phyloP scores from a whole-genome alignment of 176 grass and related monocot species.

The Rhynchospora pubera region DNA sequence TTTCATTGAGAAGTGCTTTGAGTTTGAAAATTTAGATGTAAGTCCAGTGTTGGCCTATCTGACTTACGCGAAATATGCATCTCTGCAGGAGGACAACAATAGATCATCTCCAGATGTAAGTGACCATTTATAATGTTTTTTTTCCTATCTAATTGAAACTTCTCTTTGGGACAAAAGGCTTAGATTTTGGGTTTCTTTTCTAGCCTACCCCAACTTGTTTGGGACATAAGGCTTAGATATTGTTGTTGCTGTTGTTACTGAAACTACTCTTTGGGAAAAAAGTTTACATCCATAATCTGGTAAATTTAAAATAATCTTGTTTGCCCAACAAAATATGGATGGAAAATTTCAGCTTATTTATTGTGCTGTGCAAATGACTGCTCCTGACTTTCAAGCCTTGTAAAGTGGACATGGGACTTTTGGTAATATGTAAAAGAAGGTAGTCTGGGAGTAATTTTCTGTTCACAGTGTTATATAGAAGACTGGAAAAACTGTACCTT shows the following conservation, averaged over 20 bases:
- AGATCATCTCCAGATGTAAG: slow-evolving; percentile 27
- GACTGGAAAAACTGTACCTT: not conserved
- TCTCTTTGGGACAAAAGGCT: too few relatives aligned
- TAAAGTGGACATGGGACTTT: not conserved
- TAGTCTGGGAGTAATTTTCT: not conserved
- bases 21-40: slow-evolving; percentile 51
- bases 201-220: too few relatives aligned
- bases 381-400: slow-evolving; percentile 2
- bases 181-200: too few relatives aligned
- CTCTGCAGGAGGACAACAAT: slow-evolving; percentile 41
- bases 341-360: not conserved
- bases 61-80: slow-evolving; percentile 41
- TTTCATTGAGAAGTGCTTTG: slow-evolving; percentile 50
- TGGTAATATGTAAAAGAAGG: not conserved
- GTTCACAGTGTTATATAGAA: not conserved
- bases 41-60: slow-evolving; percentile 49
- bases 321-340: not conserved
- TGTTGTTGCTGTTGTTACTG: too few relatives aligned
- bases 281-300: not conserved
- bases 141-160: not conserved
- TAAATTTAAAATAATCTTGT: not conserved
- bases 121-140: not conserved
- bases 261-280: too few relatives aligned
- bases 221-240: too few relatives aligned
- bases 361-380: not conserved